Conservation (phyloP, 2,329 filamentous ascomycete genomes). For the Cercospora janseana region DNA sequence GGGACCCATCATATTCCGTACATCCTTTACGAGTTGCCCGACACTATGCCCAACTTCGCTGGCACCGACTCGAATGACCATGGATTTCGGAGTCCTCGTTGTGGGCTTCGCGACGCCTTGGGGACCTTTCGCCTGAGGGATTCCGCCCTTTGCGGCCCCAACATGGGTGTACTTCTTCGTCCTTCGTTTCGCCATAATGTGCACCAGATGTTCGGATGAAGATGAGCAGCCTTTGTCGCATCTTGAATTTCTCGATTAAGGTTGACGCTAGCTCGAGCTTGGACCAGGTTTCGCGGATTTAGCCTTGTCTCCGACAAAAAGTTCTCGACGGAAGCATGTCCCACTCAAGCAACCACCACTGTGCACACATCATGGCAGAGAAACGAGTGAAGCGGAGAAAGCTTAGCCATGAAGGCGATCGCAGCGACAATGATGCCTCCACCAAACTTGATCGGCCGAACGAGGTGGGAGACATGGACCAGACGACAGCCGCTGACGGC, state of each 20-base stretch:
- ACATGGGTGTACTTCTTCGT: slow-evolving; percentile 88
- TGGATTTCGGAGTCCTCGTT: slow-evolving; percentile 79
- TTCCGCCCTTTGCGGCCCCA: slow-evolving; percentile 60
- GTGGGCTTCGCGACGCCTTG: slow-evolving; percentile 54
- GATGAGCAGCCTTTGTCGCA: slow-evolving; percentile 4
- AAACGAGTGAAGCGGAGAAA: slow-evolving; percentile 44
- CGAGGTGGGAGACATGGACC: background rate
- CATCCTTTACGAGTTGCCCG: slow-evolving; percentile 86
- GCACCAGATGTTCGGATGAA: background rate
- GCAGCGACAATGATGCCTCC: slow-evolving; percentile 5
- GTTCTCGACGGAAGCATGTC: slow-evolving; percentile 1
- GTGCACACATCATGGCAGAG: slow-evolving; percentile 38
- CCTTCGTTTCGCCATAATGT: slow-evolving; percentile 72
- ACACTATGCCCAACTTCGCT: slow-evolving; percentile 89
- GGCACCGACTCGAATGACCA: slow-evolving; percentile 96
- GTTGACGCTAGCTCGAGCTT: slow-evolving; percentile 4
- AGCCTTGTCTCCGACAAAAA: slow-evolving; percentile 7
- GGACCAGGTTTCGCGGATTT: background rate
- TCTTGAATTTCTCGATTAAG: slow-evolving; percentile 10
- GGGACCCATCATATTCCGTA: slow-evolving; percentile 92
- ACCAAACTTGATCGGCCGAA: no score
- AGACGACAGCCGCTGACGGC: slow-evolving; percentile 20
- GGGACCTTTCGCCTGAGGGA: slow-evolving; percentile 51
- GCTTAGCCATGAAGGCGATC: slow-evolving; percentile 28
- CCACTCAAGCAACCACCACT: background rate